Evolutionary conservation across 1,284 basidiomycete species (phyloP), one percentile per base, ranked within the genome.

Genomic region (Hypsizygus ulmarius): DNA sequence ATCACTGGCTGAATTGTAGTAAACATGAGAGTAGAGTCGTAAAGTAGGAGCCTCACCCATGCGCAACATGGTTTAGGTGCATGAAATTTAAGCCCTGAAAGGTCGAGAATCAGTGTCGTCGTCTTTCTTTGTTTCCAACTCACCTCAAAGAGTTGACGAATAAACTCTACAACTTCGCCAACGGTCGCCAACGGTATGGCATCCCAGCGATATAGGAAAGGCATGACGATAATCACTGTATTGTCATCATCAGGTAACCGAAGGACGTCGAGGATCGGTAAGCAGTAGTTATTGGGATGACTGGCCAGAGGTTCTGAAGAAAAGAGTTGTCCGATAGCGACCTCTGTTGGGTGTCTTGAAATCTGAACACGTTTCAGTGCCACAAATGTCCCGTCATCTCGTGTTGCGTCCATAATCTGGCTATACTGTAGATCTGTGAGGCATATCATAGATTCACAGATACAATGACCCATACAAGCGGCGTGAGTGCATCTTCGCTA

Each of bases 41-140:
- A 25, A 25, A 19, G 11, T 25, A 25, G n/a, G 16, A 16, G 15
- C 53, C 57, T 5, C 44, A 69, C 73, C 70, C 55, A 53, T 74
- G 72, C 2, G 66, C 69, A n/a, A 74, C 59, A 30, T 63, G 51
- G 16, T 67, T 53, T 6, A 61, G 18, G 48, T 74, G 73, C 56
- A 75, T 63, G 48, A 69, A 73, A 40, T 60, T 56, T 0, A 74
- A 38, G 2, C 71, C 70, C 72, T 74, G 30, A 1, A 10, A n/a
- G 28, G 7, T 25, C 21, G 7, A 25, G 7, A 4, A 25, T 7
- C 21, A 25, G 21, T 25, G 21, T 25, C 21, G 21, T 4, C 7
- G 7, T 25, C 21, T 25, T 25, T 25, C 21, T 3, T 25, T 4
- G 7, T 12, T 21, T 27, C 28, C 27, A 14, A 25, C 21, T 25